phyloP scores from a whole-genome alignment of 1,284 basidiomycete species.

The Coriolopsis trogii region DNA sequence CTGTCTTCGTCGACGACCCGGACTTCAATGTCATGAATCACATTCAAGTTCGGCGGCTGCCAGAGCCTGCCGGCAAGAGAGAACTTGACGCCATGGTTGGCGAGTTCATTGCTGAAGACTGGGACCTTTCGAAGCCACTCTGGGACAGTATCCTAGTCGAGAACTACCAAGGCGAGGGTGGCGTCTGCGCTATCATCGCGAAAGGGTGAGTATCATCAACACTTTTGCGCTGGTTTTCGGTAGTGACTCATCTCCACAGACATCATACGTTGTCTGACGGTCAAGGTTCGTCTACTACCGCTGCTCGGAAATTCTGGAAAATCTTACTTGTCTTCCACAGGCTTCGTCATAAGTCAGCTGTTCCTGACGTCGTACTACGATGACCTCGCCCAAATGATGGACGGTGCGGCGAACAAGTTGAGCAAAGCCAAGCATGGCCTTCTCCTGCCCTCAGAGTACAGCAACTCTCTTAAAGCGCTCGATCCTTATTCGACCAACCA shows the following conservation, averaged over 20 bases:
- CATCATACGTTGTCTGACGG: conserved; percentile 34
- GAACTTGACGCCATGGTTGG: conserved; percentile 34
- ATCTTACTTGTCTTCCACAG: conserved; percentile 2
- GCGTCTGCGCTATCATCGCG: conserved; percentile 31
- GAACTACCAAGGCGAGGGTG: conserved; percentile 34
- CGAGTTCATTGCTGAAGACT: conserved; percentile 33
- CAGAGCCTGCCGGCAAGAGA: conserved; percentile 31
- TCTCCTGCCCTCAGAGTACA: conserved; percentile 29
- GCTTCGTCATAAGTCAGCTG: conserved; percentile 36
- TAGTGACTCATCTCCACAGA: conserved; percentile 9
- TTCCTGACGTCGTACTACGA: conserved; percentile 34
- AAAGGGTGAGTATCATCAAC: conserved; percentile 24
- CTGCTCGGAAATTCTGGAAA: background rate
- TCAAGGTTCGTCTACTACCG: conserved; percentile 22
- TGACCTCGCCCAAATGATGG: conserved; percentile 27
- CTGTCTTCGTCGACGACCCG: conserved; percentile 32
- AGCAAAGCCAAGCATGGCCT: conserved; percentile 21
- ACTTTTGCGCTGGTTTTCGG: background rate
- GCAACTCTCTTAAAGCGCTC: conserved; percentile 22
- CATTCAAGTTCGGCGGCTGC: conserved; percentile 24
- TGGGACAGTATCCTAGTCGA: conserved; percentile 34
- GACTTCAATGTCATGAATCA: conserved; percentile 31
- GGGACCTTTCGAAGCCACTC: conserved; percentile 32
- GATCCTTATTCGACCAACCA: conserved; percentile 22
- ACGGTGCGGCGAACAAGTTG: conserved; percentile 17